Conservation (phyloP, 768 basidiomycete species). For the Rubroboletus satanas region DNA sequence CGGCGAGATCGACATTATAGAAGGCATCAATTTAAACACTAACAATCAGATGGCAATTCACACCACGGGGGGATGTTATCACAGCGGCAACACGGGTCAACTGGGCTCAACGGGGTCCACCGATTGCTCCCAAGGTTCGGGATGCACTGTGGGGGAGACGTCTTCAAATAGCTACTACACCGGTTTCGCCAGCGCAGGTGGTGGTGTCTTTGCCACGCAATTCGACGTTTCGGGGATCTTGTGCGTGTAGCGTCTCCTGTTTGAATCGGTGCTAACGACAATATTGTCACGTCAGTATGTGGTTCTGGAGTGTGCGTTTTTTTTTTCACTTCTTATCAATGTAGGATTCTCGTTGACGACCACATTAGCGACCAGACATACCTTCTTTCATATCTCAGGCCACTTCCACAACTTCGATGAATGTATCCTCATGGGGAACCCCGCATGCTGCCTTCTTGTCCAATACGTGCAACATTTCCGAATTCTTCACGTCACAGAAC, state of each 20-base stretch:
- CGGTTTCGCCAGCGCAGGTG: slow-evolving; percentile 36
- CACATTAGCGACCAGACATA: slow-evolving; percentile 33
- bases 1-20: slow-evolving; percentile 60
- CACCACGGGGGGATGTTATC: slow-evolving; percentile 39
- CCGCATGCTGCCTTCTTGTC: slow-evolving; percentile 44
- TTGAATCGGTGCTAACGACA: neutral
- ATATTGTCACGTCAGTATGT: slow-evolving; percentile 32
- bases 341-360: slow-evolving; percentile 11
- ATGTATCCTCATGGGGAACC: slow-evolving; percentile 41
- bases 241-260: slow-evolving; percentile 27
- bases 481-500: slow-evolving; percentile 46
- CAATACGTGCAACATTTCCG: slow-evolving; percentile 40
- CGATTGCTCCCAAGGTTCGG: slow-evolving; percentile 23
- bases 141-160: slow-evolving; percentile 30
- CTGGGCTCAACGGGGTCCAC: slow-evolving; percentile 29
- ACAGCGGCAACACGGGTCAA: slow-evolving; percentile 28
- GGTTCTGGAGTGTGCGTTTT: slow-evolving; percentile 45
- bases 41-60: slow-evolving; percentile 59
- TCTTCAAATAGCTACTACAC: slow-evolving; percentile 27
- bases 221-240: slow-evolving; percentile 56
- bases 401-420: slow-evolving; percentile 32
- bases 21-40: slow-evolving; percentile 50
- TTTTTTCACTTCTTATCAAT: neutral
- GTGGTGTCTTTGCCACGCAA: slow-evolving; percentile 67
- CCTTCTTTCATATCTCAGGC: slow-evolving; percentile 35